Evolutionary conservation across 345 rosid species (phyloP), one percentile per base, ranked within the genome.

Genomic region (Cardamine chenopodiifolia): DNA sequence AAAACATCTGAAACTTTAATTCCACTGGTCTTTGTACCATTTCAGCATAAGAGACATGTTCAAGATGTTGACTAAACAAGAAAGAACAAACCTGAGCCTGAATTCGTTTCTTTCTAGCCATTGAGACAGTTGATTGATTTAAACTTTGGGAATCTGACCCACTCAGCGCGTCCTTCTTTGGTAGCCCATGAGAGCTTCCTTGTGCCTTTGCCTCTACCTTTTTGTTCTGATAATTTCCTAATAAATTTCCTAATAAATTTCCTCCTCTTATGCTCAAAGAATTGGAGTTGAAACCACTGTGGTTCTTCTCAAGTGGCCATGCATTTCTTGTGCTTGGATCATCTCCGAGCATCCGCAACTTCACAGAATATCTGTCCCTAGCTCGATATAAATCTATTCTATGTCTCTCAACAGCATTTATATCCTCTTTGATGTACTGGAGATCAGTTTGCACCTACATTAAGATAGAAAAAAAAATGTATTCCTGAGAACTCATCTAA

Each of bases 261-360:
- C 91, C 91, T 69, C 90, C 98, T 74, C 89, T 86, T 2, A 73
- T 76, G 82, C 76, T 84, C 39, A 78, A 68, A 75, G 90, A 81
- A 78, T 88, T 73, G 67, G 87, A 85, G 74, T 80, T 72, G 48
- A 82, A 74, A 64, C 90, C 84, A 74, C 83, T 74, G 56, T 72
- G 74, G 54, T 57, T 86, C 84, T 81, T 90, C 59, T 92, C 94
- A 37, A 71, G 77, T 26, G 87, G 79, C 92, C 97, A 81, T 15
- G 83, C 84, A 82, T 78, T 89, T 79, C 94, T 82, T 60, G 80
- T 52, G 79, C 75, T 78, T 44, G 80, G 79, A 75, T 90, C 96
- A 86, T 92, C 97, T 75, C 90, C 98, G 64, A 89, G 87, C 91
- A 92, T 90, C 76, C 86, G 81, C 78, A 95, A 77, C 81, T 89